Percentiles rank a stretch among this genome's conserved stretches.
These are phyloP conservation scores for Peniophora sp. DNA, from an alignment of 1,284 basidiomycete species.

Conservation along the genomic window DNA sequence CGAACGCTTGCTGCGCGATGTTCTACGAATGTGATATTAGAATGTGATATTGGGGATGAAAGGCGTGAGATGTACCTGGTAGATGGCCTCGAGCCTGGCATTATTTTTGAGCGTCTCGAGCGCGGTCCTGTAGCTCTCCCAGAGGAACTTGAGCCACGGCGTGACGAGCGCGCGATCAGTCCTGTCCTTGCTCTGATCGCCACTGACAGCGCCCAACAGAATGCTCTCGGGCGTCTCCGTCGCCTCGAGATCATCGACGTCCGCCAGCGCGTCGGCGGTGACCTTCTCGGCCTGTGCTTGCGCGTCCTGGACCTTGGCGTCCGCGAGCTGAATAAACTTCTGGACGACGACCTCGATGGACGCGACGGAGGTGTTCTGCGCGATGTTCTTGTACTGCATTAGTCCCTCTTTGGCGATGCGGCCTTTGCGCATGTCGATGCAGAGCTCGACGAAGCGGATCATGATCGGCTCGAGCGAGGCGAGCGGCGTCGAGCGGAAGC, in stretches of 20 bases:
- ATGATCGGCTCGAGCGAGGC: slow-evolving; percentile 93
- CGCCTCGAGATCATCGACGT: slow-evolving; percentile 86
- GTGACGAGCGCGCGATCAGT: slow-evolving; percentile 95
- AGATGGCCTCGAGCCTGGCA: slow-evolving; percentile 87
- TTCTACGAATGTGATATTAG: slow-evolving; percentile 40
- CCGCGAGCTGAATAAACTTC: slow-evolving; percentile 82
- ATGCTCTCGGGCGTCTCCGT: slow-evolving; percentile 92
- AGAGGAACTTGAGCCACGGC: slow-evolving; percentile 96
- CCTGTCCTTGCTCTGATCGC: slow-evolving; percentile 90
- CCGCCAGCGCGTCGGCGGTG: slow-evolving; percentile 49
- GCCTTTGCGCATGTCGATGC: slow-evolving; percentile 92
- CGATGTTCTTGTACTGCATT: slow-evolving; percentile 95
- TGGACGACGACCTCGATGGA: slow-evolving; percentile 93
- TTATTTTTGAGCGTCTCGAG: slow-evolving; percentile 98
- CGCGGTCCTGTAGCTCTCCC: slow-evolving; percentile 97
- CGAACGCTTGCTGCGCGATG: slow-evolving; percentile 96
- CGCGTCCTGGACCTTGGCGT: slow-evolving; percentile 82
- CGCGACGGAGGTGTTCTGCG: slow-evolving; percentile 86
- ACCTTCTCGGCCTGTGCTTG: slow-evolving; percentile 76
- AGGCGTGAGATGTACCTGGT: slow-evolving; percentile 61
- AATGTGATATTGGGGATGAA: neutral
- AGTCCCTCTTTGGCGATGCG: slow-evolving; percentile 92
- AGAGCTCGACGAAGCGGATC: slow-evolving; percentile 90
- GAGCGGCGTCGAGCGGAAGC: slow-evolving; percentile 89
- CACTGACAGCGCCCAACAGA: slow-evolving; percentile 80